Base-by-base conservation (phyloP, 208 protist genomes). In the Crithidia bombi region DNA sequence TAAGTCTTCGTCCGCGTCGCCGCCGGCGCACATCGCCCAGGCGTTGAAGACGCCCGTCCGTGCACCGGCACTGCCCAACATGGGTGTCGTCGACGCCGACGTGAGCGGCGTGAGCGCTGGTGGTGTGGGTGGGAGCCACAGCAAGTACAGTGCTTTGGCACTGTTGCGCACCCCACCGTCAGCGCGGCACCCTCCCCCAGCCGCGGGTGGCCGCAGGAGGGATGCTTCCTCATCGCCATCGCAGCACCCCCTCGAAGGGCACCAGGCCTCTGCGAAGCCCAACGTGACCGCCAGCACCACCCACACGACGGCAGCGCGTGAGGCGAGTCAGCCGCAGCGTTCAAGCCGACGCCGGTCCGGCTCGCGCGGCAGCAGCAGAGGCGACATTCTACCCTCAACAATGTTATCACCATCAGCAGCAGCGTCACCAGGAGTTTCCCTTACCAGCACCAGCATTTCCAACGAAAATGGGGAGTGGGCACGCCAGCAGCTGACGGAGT, bases 81-180 rank as follows among this genome's bases (percentile, higher is more conserved):
- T 75, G 69, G 69, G 69, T 21, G 28, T 9, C n/a, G 57, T 39
- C 11, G 43, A 43, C 3, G 58, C 11, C 0, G 59, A 63, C 35
- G 11, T 41, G 3, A 35, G 41, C 28, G 41, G 55, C 5, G 6
- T 26, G 25, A n/a, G 10, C 23, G 28, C 5, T 32, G 52, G 25
- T 14, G 52, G 52, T 32, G 59, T 26, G 9, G 59, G 47, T 39
- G 39, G 49, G 6, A 57, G 68, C 30, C 61, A 68, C 69, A 75
- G 59, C 52, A 67, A 68, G 33, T 75, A 75, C 61, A 75, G 69
- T 44, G 43, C 61, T 0, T 35, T 75, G 33, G 44, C 51, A 41
- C 61, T 52, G 15, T 44, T 75, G 33, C 69, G 69, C 41, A 66
- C 61, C 14, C 69, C 69, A 17, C 69, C 69, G 9, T 75, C 69